phyloP scores from a whole-genome alignment of 768 basidiomycete genomes.

The Suillus bovinus region DNA sequence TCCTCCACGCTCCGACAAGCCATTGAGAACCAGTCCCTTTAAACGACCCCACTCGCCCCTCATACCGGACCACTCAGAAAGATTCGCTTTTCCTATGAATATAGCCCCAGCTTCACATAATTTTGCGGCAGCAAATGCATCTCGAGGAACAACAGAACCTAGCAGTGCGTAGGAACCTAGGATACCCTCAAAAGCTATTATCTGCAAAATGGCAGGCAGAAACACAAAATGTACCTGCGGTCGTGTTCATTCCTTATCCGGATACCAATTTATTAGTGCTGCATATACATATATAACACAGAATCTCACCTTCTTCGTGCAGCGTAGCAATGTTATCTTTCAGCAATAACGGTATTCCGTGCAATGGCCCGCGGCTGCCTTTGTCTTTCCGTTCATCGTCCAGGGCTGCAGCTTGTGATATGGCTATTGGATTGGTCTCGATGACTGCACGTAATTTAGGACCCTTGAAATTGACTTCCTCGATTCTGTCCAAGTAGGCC shows the following conservation, averaged over 20 bases:
- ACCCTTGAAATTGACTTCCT: slow-evolving; percentile 66
- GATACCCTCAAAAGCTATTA: not conserved
- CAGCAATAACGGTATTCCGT: slow-evolving; percentile 54
- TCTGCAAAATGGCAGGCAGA: no score
- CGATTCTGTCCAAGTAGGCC: slow-evolving; percentile 68
- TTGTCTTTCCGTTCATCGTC: slow-evolving; percentile 43
- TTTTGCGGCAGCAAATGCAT: slow-evolving; percentile 25
- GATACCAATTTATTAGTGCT: not conserved
- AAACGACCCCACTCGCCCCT: slow-evolving; percentile 14
- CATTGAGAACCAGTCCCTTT: slow-evolving; percentile 30
- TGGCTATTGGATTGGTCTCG: slow-evolving; percentile 55
- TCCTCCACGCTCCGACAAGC: slow-evolving; percentile 48
- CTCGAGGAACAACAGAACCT: slow-evolving; percentile 24
- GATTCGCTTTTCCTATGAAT: slow-evolving; percentile 41
- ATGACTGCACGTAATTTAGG: slow-evolving; percentile 57
- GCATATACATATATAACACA: not conserved
- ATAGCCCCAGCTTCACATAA: slow-evolving; percentile 29
- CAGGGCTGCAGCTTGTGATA: slow-evolving; percentile 49
- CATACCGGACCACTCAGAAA: slow-evolving; percentile 47
- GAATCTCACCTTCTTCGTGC: slow-evolving; percentile 28
- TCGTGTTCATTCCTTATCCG: slow-evolving; percentile 38
- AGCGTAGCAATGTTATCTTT: slow-evolving; percentile 47
- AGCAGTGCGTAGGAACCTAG: slow-evolving; percentile 34
- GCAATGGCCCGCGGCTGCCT: slow-evolving; percentile 45
- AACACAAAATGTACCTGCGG: slow-evolving; percentile 27